Percentiles rank a stretch among this genome's conserved stretches.
Conservation (phyloP, 2,329 filamentous ascomycete genomes). For the Fusarium sp. region DNA sequence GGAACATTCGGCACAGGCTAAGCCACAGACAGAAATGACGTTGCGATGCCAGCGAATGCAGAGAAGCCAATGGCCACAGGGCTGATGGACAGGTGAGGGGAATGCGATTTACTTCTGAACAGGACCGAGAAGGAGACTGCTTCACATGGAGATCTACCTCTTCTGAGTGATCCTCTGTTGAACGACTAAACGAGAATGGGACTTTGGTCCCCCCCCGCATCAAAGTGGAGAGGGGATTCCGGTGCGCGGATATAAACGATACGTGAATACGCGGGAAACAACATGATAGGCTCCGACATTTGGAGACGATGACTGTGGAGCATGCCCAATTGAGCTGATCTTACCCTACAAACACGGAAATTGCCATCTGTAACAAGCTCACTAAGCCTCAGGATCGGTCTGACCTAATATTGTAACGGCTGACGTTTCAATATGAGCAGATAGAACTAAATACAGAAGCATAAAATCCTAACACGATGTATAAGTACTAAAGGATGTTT, state of each 20-base stretch:
- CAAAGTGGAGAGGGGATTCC: not conserved
- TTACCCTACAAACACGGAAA: not conserved
- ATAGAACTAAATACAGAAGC: not conserved
- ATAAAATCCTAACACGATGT: not conserved
- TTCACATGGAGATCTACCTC: not conserved
- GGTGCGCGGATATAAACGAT: not conserved
- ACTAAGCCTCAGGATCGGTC: rapidly evolving
- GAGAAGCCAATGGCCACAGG: not conserved
- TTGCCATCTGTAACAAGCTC: not conserved
- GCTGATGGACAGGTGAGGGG: not conserved
- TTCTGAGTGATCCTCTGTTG: not conserved
- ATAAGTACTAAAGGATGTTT: not conserved
- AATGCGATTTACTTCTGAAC: no score
- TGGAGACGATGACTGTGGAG: not conserved
- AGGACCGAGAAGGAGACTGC: not conserved
- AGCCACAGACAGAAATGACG: not conserved
- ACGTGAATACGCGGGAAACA: not conserved
- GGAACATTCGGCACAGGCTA: not conserved
- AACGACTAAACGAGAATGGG: not conserved
- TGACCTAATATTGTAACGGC: not conserved
- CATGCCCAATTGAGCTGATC: not conserved
- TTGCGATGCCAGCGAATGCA: not conserved
- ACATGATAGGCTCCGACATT: not conserved
- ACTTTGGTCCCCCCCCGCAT: not conserved
- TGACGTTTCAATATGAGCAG: not conserved